Percentiles rank a stretch among this genome's conserved stretches.
Conservation (phyloP, 1,284 basidiomycete genomes). For the Leccinum cinnamomeum region DNA sequence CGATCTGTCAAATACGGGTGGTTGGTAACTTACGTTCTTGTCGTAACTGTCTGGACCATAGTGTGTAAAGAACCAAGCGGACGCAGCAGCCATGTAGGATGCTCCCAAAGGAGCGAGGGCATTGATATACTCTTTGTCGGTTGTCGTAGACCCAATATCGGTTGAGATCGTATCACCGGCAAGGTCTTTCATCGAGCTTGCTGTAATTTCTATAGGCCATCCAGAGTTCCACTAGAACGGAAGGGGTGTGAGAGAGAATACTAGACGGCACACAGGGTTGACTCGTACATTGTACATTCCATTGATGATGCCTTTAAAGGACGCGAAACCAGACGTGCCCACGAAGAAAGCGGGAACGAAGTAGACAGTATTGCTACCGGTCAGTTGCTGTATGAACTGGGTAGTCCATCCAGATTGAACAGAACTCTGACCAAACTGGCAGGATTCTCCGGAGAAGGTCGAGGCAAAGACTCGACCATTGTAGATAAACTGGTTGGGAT, state of each 20-base stretch:
- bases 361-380: constrained; percentile 48
- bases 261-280: neutral
- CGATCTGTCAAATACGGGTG: neutral
- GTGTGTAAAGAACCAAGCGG: constrained; percentile 82
- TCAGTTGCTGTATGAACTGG: constrained; percentile 54
- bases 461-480: constrained; percentile 64
- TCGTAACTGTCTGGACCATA: constrained; percentile 65
- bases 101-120: constrained; percentile 37
- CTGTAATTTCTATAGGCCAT: constrained; percentile 60
- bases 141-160: constrained; percentile 47
- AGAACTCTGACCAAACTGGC: constrained; percentile 63
- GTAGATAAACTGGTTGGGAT: constrained; percentile 66
- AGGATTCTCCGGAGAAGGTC: constrained; percentile 79
- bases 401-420: constrained; percentile 55
- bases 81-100: constrained; percentile 45
- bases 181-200: constrained; percentile 38
- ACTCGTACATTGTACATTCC: constrained; percentile 59
- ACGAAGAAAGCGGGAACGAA: constrained; percentile 72
- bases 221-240: constrained; percentile 60
- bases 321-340: constrained; percentile 49
- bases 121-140: constrained; percentile 48
- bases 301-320: constrained; percentile 51
- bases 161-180: constrained; percentile 34
- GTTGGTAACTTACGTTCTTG: constrained; percentile 65
- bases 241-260: constrained; percentile 3